Conservation (phyloP, 257 asterid species). For the Ilex aquifolium region DNA sequence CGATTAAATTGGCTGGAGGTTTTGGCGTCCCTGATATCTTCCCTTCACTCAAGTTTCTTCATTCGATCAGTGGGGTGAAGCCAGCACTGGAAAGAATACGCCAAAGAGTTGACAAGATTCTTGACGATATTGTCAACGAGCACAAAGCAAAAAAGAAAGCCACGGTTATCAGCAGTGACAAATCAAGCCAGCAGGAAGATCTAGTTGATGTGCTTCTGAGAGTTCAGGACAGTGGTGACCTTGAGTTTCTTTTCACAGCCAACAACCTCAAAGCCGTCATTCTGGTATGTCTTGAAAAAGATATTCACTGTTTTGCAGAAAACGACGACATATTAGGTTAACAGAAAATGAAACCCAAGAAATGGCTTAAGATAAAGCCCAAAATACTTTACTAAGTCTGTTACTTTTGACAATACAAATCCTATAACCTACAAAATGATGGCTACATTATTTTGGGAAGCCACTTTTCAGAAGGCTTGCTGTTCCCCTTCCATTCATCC, state of each 20-base stretch:
- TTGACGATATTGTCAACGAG: background rate
- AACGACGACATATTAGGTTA: background rate
- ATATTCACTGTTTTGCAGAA: too few species aligned
- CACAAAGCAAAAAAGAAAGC: background rate
- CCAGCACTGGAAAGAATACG: background rate
- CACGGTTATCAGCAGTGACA: background rate
- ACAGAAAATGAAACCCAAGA: too few species aligned
- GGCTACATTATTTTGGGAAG: too few species aligned
- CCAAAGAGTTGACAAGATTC: background rate
- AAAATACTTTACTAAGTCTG: too few species aligned
- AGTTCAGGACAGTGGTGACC: background rate
- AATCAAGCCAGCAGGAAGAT: background rate
- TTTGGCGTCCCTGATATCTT: background rate
- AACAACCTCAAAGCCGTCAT: background rate
- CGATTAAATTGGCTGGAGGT: background rate
- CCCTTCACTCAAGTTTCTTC: background rate
- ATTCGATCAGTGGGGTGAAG: background rate
- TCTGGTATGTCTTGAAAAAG: background rate
- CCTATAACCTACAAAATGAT: too few species aligned
- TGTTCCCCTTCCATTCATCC: too few species aligned
- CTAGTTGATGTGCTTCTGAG: background rate
- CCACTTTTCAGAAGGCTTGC: too few species aligned
- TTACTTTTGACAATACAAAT: too few species aligned
- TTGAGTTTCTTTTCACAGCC: background rate
- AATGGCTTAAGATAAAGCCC: too few species aligned